Conservation (phyloP, 2,329 filamentous ascomycete species). For the Xylaria sp. region DNA sequence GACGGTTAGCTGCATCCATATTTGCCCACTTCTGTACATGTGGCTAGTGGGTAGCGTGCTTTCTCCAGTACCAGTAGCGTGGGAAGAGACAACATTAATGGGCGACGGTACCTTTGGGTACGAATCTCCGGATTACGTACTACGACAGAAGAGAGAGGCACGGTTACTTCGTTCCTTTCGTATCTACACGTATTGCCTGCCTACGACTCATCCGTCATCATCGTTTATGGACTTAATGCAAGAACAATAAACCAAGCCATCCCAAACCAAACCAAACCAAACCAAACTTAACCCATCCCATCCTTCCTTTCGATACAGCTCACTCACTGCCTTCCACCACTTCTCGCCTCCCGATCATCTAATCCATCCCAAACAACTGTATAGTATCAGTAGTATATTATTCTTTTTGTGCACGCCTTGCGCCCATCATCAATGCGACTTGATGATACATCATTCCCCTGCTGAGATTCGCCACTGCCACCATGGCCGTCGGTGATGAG, state of each 20-base stretch:
- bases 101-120: no score
- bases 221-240: not conserved
- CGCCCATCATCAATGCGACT: slow-evolving; percentile 27
- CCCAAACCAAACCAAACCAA: not conserved
- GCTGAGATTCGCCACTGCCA: slow-evolving; percentile 30
- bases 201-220: not conserved
- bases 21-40: no score
- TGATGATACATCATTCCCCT: slow-evolving; percentile 25
- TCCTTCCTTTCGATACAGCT: not conserved
- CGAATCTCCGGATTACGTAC: no score
- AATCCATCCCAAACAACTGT: not conserved
- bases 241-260: not conserved
- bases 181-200: not conserved
- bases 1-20: no score
- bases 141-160: not conserved
- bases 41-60: no score
- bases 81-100: no score
- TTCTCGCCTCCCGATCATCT: slow-evolving; percentile 8
- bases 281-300: not conserved
- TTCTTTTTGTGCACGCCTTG: slow-evolving; percentile 11
- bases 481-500: slow-evolving; percentile 53
- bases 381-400: not conserved
- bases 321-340: not conserved
- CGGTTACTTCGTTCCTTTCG: not conserved
- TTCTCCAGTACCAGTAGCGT: no score